Evolutionary conservation across 164 flowering plant genomes (phyloP).

Genomic region (Magnolia officinalis): DNA sequence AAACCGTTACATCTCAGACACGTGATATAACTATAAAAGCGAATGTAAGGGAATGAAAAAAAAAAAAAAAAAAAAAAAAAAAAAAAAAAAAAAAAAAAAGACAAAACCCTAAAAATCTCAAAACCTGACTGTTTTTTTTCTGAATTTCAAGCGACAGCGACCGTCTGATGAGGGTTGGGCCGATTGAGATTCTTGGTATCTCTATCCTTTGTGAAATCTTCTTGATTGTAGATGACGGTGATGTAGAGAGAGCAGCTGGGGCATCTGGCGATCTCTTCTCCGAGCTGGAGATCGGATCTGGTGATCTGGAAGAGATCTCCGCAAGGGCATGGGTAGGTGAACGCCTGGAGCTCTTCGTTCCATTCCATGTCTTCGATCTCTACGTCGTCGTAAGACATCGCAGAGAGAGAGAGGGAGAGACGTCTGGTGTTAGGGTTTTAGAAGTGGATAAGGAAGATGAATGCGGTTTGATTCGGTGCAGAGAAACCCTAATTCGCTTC

Average conservation of each 20-base stretch:
- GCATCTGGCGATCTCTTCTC: constrained; percentile 94
- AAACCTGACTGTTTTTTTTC: background rate
- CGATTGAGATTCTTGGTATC: constrained; percentile 30
- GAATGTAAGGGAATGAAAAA: background rate
- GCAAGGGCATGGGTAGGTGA: constrained; percentile 91
- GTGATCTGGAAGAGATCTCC: constrained; percentile 94
- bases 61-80: background rate
- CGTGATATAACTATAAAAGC: background rate
- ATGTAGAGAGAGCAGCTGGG: constrained; percentile 95
- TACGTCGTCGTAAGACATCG: constrained; percentile 95
- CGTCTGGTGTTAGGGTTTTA: background rate
- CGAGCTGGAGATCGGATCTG: constrained; percentile 65
- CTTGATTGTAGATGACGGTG: constrained; percentile 78
- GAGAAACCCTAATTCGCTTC: too few species aligned
- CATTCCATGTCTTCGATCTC: constrained; percentile 99
- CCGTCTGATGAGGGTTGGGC: constrained; percentile 38
- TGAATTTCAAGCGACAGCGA: constrained; percentile 52
- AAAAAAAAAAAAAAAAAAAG: background rate
- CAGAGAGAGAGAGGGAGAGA: background rate
- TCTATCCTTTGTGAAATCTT: constrained; percentile 54
- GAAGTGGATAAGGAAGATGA: too few species aligned
- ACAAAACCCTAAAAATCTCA: background rate
- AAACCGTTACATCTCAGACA: background rate
- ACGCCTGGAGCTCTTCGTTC: constrained; percentile 77
- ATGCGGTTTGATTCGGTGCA: too few species aligned